Conservation (phyloP, 768 basidiomycete species). For the Suillus paluster region DNA sequence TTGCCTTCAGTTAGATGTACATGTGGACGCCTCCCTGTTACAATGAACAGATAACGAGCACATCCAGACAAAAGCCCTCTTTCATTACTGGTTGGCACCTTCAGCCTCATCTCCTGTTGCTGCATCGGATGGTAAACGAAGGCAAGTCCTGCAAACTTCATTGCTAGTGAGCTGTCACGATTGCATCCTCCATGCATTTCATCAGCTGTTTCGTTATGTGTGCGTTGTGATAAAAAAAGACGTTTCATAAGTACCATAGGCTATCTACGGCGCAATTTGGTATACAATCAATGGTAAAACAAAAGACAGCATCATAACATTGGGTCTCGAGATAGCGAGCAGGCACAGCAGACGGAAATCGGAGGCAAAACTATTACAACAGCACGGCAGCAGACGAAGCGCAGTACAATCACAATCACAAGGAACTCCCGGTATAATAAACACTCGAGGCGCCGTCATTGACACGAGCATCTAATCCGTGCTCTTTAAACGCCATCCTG, state of each 20-base stretch:
- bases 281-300: background rate
- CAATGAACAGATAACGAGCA: too few relatives aligned
- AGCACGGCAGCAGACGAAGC: background rate
- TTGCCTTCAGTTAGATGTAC: too few relatives aligned
- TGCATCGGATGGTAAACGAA: background rate
- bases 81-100: too few relatives aligned
- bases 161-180: background rate
- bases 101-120: too few relatives aligned
- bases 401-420: background rate
- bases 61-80: too few relatives aligned
- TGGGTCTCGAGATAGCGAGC: background rate
- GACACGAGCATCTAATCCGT: background rate
- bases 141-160: background rate
- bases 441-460: background rate
- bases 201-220: too few relatives aligned
- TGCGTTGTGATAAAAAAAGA: too few relatives aligned
- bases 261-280: background rate
- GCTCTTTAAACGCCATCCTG: slow-evolving; percentile 5
- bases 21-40: too few relatives aligned
- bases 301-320: background rate
- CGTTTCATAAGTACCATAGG: too few relatives aligned
- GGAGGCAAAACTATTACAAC: background rate
- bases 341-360: background rate
- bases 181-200: background rate
- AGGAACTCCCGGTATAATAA: slow-evolving; percentile 1